These are phyloP conservation scores for Aureobasidium uvarum DNA, from an alignment of 2,329 filamentous ascomycete genomes.

Conservation along the genomic window DNA sequence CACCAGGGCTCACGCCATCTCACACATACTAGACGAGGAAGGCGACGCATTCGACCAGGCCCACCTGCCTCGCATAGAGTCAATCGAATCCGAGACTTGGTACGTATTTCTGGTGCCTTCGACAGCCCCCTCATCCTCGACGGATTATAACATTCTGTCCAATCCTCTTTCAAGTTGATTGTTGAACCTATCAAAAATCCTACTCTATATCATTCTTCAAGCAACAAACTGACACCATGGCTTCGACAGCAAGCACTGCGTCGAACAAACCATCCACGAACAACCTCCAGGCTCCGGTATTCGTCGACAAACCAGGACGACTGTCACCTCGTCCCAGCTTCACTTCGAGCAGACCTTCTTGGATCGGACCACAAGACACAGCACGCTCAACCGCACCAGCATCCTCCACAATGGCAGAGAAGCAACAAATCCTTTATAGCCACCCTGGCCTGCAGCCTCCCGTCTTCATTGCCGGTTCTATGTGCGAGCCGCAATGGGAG, in stretches of 20 bases:
- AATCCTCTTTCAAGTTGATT: not conserved
- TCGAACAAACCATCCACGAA: not conserved
- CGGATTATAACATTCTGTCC: conserved; percentile 8
- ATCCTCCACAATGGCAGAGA: conserved; percentile 34
- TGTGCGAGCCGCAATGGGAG: conserved; percentile 66
- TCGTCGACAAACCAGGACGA: conserved; percentile 10
- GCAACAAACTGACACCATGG: conserved; percentile 21
- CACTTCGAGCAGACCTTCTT: conserved; percentile 27
- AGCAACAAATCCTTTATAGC: conserved; percentile 61
- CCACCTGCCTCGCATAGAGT: conserved; percentile 16
- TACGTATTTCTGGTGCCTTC: conserved; percentile 12
- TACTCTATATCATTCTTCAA: conserved; percentile 6
- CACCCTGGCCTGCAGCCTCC: conserved; percentile 62
- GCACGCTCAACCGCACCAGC: conserved; percentile 12
- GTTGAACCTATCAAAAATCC: not conserved
- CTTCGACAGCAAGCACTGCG: not conserved
- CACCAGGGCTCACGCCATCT: conserved; percentile 23
- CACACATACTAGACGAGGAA: conserved; percentile 10
- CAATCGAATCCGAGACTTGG: not conserved
- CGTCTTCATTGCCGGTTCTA: conserved; percentile 67
- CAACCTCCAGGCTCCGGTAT: conserved; percentile 18
- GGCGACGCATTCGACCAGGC: conserved; percentile 19
- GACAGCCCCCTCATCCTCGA: not conserved
- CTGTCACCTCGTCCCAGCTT: conserved; percentile 6
- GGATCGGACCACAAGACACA: conserved; percentile 26